Conservation (phyloP, 768 basidiomycete species). For the Tricholoma bakamatsutake region DNA sequence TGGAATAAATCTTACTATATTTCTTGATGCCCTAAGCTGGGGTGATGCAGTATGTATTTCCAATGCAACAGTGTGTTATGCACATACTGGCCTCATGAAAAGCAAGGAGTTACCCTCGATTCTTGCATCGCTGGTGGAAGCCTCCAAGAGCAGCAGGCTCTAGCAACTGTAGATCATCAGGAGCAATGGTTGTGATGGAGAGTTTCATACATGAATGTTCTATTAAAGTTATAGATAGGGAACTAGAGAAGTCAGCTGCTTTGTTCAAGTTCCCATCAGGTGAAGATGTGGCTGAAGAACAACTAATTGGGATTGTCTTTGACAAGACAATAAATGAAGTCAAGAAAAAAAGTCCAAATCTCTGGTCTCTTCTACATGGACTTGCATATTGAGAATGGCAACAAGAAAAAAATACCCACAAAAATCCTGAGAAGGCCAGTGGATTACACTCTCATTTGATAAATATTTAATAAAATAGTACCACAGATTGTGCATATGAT, state of each 20-base stretch:
- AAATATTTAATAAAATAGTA: not conserved
- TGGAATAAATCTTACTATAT: too few relatives aligned
- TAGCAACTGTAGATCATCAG: too few relatives aligned
- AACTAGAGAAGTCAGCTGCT: too few relatives aligned
- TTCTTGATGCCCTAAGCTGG: too few relatives aligned
- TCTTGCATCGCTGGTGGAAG: too few relatives aligned
- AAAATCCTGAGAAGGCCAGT: too few relatives aligned
- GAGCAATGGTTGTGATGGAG: not conserved
- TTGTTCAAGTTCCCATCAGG: not conserved
- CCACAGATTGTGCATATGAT: not conserved
- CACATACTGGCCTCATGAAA: too few relatives aligned
- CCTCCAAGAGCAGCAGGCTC: too few relatives aligned
- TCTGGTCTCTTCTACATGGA: not conserved
- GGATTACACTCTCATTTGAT: not conserved
- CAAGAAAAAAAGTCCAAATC: not conserved
- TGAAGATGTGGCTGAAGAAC: not conserved
- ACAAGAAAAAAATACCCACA: not conserved
- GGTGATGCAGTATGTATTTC: too few relatives aligned
- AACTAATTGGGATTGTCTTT: not conserved
- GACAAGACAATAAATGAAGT: not conserved
- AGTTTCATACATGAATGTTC: not conserved
- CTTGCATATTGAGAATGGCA: not conserved
- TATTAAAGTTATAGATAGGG: too few relatives aligned
- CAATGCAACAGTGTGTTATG: too few relatives aligned
- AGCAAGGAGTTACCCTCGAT: too few relatives aligned